A percentile compares a stretch with the other conserved stretches of the same genome.
These are phyloP conservation scores for Cercospora sp. DNA, from an alignment of 2,329 filamentous ascomycete species.

Conservation along the genomic window DNA sequence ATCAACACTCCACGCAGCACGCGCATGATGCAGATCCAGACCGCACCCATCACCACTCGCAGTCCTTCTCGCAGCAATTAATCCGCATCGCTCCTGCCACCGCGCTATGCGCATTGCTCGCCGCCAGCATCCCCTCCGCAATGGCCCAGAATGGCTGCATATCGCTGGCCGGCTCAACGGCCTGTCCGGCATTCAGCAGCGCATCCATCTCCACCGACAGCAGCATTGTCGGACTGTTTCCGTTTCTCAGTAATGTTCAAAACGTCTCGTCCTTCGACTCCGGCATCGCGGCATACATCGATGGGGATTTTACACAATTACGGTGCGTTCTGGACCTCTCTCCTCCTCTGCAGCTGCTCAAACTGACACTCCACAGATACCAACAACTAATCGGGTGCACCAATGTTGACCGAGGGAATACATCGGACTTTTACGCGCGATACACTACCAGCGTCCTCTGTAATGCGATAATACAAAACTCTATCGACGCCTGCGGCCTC, in stretches of 20 bases:
- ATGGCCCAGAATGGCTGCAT: conserved; percentile 58
- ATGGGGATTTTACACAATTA: conserved; percentile 69
- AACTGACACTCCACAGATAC: conserved; percentile 63
- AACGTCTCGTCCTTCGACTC: conserved; percentile 74
- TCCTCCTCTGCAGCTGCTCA: neutral
- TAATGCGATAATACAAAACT: conserved; percentile 92
- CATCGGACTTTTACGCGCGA: conserved; percentile 81
- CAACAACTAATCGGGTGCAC: conserved; percentile 77
- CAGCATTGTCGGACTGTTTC: conserved; percentile 62
- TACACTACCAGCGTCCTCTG: conserved; percentile 92
- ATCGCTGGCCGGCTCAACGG: conserved; percentile 67
- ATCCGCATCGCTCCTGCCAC: conserved; percentile 19
- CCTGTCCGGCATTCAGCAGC: conserved; percentile 70
- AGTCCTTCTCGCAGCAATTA: conserved; percentile 8
- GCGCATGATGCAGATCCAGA: conserved; percentile 22
- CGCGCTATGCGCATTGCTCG: conserved; percentile 31
- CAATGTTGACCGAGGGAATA: conserved; percentile 73
- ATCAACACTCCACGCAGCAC: conserved; percentile 18
- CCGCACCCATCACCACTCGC: conserved; percentile 15
- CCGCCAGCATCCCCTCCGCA: conserved; percentile 28
- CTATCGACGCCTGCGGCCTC: conserved; percentile 67
- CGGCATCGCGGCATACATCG: conserved; percentile 70
- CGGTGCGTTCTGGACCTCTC: conserved; percentile 60
- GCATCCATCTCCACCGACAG: conserved; percentile 69
- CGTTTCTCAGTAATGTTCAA: conserved; percentile 81